Evolutionary conservation across 1,284 basidiomycete genomes (phyloP).

Genomic region (Marasmius fiardii): DNA sequence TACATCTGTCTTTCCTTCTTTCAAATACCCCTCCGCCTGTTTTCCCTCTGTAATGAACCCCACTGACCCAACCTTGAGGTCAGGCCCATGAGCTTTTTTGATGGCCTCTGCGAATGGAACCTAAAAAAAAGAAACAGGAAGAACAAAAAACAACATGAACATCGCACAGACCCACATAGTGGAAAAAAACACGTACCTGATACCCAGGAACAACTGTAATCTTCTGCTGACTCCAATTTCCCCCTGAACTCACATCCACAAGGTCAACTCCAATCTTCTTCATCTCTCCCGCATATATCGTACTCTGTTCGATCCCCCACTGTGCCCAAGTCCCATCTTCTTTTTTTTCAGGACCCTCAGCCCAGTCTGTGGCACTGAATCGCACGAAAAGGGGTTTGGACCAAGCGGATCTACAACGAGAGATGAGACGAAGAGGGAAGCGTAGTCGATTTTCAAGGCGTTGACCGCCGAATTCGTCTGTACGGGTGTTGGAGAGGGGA

Average conservation of each 20-base stretch:
- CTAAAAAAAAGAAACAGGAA: constrained; percentile 31
- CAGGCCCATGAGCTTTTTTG: constrained; percentile 60
- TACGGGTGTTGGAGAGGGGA: constrained; percentile 68
- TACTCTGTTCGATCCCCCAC: constrained; percentile 81
- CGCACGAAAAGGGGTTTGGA: constrained; percentile 71
- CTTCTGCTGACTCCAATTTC: constrained; percentile 61
- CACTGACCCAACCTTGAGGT: constrained; percentile 61
- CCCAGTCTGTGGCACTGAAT: constrained; percentile 77
- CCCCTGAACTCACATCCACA: constrained; percentile 68
- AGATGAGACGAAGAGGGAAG: constrained; percentile 57
- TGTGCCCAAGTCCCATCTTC: constrained; percentile 55
- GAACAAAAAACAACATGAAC: neutral
- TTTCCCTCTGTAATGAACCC: constrained; percentile 67
- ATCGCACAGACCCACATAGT: neutral
- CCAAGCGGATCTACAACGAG: constrained; percentile 56
- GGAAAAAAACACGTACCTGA: constrained; percentile 40
- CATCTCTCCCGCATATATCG: constrained; percentile 52
- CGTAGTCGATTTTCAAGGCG: constrained; percentile 71
- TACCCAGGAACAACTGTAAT: constrained; percentile 62
- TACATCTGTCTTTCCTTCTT: constrained; percentile 65
- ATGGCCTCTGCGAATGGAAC: constrained; percentile 69
- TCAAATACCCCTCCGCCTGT: constrained; percentile 66
- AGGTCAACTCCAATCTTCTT: constrained; percentile 67
- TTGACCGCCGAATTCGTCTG: constrained; percentile 71
- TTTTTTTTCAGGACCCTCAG: constrained; percentile 63